These are phyloP conservation scores for Cerioporus squamosus DNA, from an alignment of 1,284 basidiomycete genomes.

Conservation along the genomic window DNA sequence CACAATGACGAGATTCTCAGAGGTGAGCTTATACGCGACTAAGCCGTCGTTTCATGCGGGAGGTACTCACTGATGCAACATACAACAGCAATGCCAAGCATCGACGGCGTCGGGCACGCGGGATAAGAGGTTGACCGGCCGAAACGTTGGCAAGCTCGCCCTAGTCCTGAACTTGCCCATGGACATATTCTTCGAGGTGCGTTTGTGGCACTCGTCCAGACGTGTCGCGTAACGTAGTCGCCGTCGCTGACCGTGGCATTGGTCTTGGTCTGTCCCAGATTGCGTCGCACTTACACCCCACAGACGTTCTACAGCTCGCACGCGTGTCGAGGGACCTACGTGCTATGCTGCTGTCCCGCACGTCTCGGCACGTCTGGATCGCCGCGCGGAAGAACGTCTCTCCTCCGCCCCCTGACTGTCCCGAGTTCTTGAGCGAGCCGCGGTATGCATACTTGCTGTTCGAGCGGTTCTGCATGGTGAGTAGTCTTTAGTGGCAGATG, in stretches of 20 bases:
- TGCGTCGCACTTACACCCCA: conserved; percentile 30
- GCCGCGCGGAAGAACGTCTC: conserved; percentile 29
- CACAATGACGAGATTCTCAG: too few species aligned
- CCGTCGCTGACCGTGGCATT: too few species aligned
- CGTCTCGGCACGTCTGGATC: conserved; percentile 31
- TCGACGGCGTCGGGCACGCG: too few species aligned
- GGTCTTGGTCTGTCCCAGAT: conserved; percentile 25
- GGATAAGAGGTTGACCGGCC: too few species aligned
- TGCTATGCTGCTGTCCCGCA: conserved; percentile 29
- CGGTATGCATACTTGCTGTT: conserved; percentile 39
- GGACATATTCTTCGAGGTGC: conserved; percentile 7
- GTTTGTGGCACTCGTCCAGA: neutral
- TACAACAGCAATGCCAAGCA: too few species aligned
- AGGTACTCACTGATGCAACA: too few species aligned
- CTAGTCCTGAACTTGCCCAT: neutral
- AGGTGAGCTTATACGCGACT: too few species aligned
- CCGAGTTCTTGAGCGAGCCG: conserved; percentile 34
- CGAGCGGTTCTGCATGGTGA: conserved; percentile 18
- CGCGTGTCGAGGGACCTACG: conserved; percentile 35
- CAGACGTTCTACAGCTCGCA: conserved; percentile 35
- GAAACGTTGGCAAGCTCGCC: too few species aligned
- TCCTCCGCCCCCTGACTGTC: conserved; percentile 35
- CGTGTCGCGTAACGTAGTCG: too few species aligned
- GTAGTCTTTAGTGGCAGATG: too few species aligned
- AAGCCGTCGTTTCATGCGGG: too few species aligned